phyloP scores from a whole-genome alignment of 2,329 filamentous ascomycete genomes.

The Microdochium trichocladiopsis region DNA sequence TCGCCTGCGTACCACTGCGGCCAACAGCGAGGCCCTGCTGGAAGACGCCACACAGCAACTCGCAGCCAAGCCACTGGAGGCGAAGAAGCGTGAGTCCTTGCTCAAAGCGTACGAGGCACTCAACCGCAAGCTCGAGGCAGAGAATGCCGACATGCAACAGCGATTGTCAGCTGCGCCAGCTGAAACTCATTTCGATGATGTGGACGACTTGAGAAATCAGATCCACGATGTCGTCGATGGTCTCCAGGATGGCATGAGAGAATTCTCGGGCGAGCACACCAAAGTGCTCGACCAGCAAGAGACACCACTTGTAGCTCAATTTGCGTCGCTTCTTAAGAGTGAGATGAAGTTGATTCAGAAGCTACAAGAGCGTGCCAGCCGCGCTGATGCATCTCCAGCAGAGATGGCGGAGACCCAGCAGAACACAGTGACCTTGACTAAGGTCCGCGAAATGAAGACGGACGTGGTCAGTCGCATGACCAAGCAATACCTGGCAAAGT shows the following conservation, averaged over 20 bases:
- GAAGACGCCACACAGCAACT: conserved; percentile 19
- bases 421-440: neutral
- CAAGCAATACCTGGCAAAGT: conserved; percentile 10
- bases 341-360: conserved; percentile 11
- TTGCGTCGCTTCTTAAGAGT: conserved; percentile 7
- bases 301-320: neutral
- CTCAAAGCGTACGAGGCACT: conserved; percentile 8
- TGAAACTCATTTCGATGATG: conserved; percentile 6
- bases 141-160: conserved; percentile 15
- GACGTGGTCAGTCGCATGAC: conserved; percentile 1
- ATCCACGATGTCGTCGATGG: conserved; percentile 32
- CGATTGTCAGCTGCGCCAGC: conserved; percentile 10
- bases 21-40: conserved; percentile 39
- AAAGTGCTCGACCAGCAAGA: neutral
- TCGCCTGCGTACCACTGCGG: conserved; percentile 37
- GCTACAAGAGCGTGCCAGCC: conserved; percentile 11
- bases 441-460: conserved; percentile 2
- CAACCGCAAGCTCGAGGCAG: conserved; percentile 11
- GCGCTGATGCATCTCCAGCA: conserved; percentile 10
- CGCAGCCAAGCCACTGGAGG: conserved; percentile 11
- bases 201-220: conserved; percentile 5
- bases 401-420: conserved; percentile 9
- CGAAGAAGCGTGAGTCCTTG: conserved; percentile 12
- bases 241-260: neutral
- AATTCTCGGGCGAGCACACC: neutral